Evolutionary conservation across 805 yeast species (phyloP).

Genomic region (Wickerhamiella brachini): DNA sequence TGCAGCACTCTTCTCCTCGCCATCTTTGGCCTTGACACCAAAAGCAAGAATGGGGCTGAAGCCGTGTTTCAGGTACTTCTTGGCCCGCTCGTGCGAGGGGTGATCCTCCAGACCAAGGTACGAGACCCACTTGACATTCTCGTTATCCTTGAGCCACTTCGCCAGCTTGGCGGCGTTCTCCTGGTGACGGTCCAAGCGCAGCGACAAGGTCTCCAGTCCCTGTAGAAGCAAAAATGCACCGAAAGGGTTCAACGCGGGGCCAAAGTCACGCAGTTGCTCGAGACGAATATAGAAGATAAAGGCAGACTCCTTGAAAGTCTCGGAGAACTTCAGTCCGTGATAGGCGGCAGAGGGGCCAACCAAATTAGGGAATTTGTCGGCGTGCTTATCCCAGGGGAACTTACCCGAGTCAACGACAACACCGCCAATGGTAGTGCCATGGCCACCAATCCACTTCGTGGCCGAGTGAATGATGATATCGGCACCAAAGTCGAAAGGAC

Average conservation of each 20-base stretch:
- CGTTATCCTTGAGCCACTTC: slow-evolving; percentile 47
- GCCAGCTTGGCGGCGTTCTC: slow-evolving; percentile 73
- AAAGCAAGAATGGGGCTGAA: slow-evolving; percentile 83
- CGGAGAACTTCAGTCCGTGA: slow-evolving; percentile 75
- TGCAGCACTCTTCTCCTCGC: slow-evolving; percentile 59
- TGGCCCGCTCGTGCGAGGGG: slow-evolving; percentile 66
- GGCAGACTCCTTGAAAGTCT: slow-evolving; percentile 35
- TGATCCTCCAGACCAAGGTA: slow-evolving; percentile 79
- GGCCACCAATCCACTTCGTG: slow-evolving; percentile 97
- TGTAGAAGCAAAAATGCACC: slow-evolving; percentile 74
- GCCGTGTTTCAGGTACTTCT: slow-evolving; percentile 66
- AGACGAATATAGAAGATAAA: slow-evolving; percentile 16
- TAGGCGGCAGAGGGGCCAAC: slow-evolving; percentile 85
- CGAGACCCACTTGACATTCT: slow-evolving; percentile 76
- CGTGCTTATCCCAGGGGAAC: slow-evolving; percentile 53
- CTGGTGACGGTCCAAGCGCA: slow-evolving; percentile 89
- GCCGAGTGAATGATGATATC: slow-evolving; percentile 90
- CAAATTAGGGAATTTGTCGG: slow-evolving; percentile 69
- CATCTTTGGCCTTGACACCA: slow-evolving; percentile 60
- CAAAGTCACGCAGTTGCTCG: slow-evolving; percentile 55
- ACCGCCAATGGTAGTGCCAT: slow-evolving; percentile 92
- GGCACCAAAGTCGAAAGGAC: slow-evolving; percentile 80
- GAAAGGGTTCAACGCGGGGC: slow-evolving; percentile 81
- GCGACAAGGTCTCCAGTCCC: slow-evolving; percentile 87
- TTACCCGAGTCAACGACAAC: slow-evolving; percentile 65